phyloP scores from a whole-genome alignment of 2,329 filamentous ascomycete species.

The Fusarium succisae region DNA sequence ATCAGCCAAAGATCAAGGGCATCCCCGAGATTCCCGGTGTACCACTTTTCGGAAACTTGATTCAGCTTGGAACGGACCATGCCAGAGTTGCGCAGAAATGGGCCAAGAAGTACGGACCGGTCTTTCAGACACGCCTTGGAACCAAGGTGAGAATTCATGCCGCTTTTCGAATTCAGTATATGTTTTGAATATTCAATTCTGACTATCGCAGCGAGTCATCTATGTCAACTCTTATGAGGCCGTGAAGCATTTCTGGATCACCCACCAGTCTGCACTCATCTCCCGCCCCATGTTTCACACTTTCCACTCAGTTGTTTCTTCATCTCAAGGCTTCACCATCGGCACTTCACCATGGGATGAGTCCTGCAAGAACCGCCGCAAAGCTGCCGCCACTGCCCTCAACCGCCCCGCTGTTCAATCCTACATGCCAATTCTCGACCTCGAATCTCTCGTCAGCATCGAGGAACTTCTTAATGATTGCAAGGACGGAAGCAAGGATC shows the following conservation, averaged over 20 bases:
- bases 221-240: conserved; percentile 83
- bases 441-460: conserved; percentile 77
- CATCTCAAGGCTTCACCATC: conserved; percentile 82
- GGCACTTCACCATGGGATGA: conserved; percentile 88
- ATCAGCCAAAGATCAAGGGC: conserved; percentile 68
- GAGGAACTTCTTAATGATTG: conserved; percentile 75
- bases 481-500: conserved; percentile 66
- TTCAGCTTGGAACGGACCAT: conserved; percentile 68
- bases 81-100: conserved; percentile 63
- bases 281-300: conserved; percentile 82
- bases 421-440: conserved; percentile 85
- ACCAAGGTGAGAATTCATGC: conserved; percentile 63
- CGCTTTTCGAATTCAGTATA: no score
- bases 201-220: conserved; percentile 65
- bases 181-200: not conserved
- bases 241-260: conserved; percentile 79
- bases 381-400: conserved; percentile 80
- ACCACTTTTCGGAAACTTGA: conserved; percentile 70
- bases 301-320: conserved; percentile 81
- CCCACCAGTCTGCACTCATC: conserved; percentile 79
- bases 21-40: conserved; percentile 69
- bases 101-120: conserved; percentile 69
- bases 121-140: conserved; percentile 74
- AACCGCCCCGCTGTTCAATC: conserved; percentile 80
- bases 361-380: conserved; percentile 78